phyloP scores from a whole-genome alignment of 257 asterid species.

The Osmanthus fragrans region DNA sequence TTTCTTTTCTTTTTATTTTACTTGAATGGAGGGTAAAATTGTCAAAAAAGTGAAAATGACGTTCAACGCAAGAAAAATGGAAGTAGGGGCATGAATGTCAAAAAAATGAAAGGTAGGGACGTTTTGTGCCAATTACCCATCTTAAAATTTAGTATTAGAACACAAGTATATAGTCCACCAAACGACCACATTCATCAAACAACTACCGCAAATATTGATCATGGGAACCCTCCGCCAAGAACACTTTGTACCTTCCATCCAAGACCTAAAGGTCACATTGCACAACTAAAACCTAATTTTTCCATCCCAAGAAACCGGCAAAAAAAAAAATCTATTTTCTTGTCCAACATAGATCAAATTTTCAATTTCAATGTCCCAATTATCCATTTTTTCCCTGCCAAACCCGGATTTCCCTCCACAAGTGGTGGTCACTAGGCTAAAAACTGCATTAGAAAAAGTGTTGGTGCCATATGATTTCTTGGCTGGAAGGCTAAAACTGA shows the following conservation, averaged over 20 bases:
- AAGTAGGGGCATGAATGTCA: too few relatives aligned
- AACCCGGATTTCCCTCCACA: slow-evolving; percentile 54
- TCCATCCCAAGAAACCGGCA: slow-evolving; percentile 29
- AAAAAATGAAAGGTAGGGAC: too few relatives aligned
- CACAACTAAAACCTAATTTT: slow-evolving; percentile 27
- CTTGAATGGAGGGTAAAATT: too few relatives aligned
- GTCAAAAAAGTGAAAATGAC: too few relatives aligned
- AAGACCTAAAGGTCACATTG: slow-evolving; percentile 37
- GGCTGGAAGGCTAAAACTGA: slow-evolving; percentile 61
- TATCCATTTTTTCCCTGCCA: slow-evolving; percentile 60
- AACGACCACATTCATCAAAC: too few relatives aligned
- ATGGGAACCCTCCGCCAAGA: slow-evolving; percentile 33
- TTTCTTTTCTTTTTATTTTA: too few relatives aligned
- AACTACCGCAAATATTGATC: not conserved
- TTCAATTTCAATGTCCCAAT: slow-evolving; percentile 76
- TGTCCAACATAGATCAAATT: slow-evolving; percentile 74
- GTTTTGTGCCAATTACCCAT: too few relatives aligned
- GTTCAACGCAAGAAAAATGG: too few relatives aligned
- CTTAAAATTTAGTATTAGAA: too few relatives aligned
- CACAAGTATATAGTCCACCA: not conserved
- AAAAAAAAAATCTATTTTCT: slow-evolving; percentile 25
- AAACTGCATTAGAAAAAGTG: slow-evolving; percentile 44
- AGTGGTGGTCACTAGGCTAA: slow-evolving; percentile 38
- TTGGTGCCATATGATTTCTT: slow-evolving; percentile 54
- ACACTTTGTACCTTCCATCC: slow-evolving; percentile 7